Base-by-base conservation (phyloP, 208 protist genomes). In the Novymonas esmeraldas region DNA sequence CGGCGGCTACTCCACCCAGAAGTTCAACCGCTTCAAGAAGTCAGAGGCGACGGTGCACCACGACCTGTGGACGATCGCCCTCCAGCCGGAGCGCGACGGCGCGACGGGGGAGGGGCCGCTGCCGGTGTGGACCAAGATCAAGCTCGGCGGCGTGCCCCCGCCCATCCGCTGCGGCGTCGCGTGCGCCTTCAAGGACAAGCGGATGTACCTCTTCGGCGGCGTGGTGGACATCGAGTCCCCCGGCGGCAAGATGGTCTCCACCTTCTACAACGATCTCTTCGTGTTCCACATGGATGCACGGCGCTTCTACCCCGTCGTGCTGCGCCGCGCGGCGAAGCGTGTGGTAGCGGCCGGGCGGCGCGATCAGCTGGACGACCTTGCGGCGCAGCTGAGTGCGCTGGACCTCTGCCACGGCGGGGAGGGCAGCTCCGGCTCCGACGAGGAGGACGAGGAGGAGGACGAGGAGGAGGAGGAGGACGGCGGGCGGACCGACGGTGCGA, bases 121-220 rank as follows among this genome's bases (percentile, higher is more conserved):
- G 65, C 65, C 82, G 6, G 45, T 91, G 52, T 97, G 93, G 90
- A 84, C 62, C 44, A 92, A 90, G 68, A 64, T 95, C 18, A 81
- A 80, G 0, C 79, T 94, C 2, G 83, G 82, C 9, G 93, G 91
- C 29, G 81, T 95, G 36, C 93, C 90, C n/a, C 93, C 91, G 16
- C 87, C 89, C 18, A 94, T 96, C 56, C 82, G 91, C 55, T 90
- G 62, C 46, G 88, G 88, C 38, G 83, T 95, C 1, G 70, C 79
- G 20, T 76, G 61, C 46, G 76, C 71, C 34, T 82, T 89, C 59
- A 88, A 84, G 66, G 90, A 96, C 59, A 90, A 84, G 61, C 82
- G 84, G n/a, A 83, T 95, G 64, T 93, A 92, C 71, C 64, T 97
- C 24, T 97, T 97, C 67, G 93, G 93, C 31, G 93, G 93, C 59